These are phyloP conservation scores for Pilatotrama ljubarskyi DNA, from an alignment of 768 basidiomycete species.

Conservation along the genomic window DNA sequence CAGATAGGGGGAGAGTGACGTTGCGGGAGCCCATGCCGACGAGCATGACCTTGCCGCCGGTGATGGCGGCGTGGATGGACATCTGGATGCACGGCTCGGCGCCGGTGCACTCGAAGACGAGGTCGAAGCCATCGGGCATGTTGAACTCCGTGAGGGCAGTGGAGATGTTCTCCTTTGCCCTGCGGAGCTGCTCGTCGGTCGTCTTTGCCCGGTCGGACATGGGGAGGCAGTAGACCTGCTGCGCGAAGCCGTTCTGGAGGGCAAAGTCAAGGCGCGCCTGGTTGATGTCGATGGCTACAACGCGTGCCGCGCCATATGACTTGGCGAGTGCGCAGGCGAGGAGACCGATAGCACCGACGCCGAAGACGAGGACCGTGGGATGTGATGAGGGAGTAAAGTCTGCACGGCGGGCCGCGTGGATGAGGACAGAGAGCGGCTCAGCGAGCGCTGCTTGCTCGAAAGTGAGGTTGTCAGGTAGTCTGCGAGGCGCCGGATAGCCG, in stretches of 20 bases:
- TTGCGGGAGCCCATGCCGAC: constrained; percentile 94
- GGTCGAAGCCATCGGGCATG: constrained; percentile 79
- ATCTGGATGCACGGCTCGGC: constrained; percentile 91
- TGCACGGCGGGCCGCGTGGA: constrained; percentile 57
- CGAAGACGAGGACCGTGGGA: constrained; percentile 76
- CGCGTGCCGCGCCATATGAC: constrained; percentile 64
- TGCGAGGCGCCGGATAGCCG: constrained; percentile 31
- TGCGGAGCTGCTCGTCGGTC: constrained; percentile 55
- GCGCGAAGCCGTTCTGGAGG: constrained; percentile 70
- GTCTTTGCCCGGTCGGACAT: constrained; percentile 42
- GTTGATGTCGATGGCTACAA: constrained; percentile 88
- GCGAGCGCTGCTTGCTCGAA: constrained; percentile 86
- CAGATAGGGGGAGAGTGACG: constrained; percentile 78
- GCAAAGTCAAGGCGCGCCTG: constrained; percentile 79
- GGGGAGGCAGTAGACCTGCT: constrained; percentile 68
- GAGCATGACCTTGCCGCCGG: constrained; percentile 90
- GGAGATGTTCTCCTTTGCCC: constrained; percentile 58
- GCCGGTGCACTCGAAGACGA: constrained; percentile 95
- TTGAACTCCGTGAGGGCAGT: constrained; percentile 55
- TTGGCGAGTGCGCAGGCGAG: constrained; percentile 83
- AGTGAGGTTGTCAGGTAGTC: constrained; percentile 72
- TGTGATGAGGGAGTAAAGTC: constrained; percentile 40
- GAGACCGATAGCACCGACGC: constrained; percentile 91
- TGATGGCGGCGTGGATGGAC: constrained; percentile 77
- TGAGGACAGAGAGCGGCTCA: constrained; percentile 91